These are phyloP conservation scores for Barnettozyma salicaria DNA, from an alignment of 805 yeast species.

Conservation along the genomic window DNA sequence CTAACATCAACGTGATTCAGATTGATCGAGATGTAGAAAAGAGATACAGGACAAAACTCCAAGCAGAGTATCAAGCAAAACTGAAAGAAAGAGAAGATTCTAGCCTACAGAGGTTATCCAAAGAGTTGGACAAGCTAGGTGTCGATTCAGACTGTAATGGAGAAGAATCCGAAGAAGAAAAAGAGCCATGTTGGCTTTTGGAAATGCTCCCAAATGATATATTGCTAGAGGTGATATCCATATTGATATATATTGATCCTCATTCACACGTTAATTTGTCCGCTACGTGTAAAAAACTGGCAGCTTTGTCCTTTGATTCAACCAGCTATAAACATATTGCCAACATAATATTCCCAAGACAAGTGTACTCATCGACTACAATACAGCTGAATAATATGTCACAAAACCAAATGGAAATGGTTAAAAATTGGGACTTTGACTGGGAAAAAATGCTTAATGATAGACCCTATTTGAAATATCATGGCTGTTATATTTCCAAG, in stretches of 20 bases:
- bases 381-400: slow-evolving; percentile 33
- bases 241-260: slow-evolving; percentile 42
- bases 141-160: background rate
- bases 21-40: slow-evolving; percentile 53
- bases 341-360: slow-evolving; percentile 45
- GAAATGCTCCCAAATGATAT: slow-evolving; percentile 53
- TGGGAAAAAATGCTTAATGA: slow-evolving; percentile 34
- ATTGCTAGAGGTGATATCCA: slow-evolving; percentile 43
- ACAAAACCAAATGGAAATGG: slow-evolving; percentile 31
- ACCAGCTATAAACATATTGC: slow-evolving; percentile 47
- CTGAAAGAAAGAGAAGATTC: slow-evolving; percentile 12
- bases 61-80: slow-evolving; percentile 35
- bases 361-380: slow-evolving; percentile 43
- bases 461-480: slow-evolving; percentile 73
- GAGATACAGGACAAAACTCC: slow-evolving; percentile 52
- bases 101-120: slow-evolving; percentile 2
- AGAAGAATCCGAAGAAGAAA: slow-evolving; percentile 22
- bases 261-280: slow-evolving; percentile 63
- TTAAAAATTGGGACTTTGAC: slow-evolving; percentile 36
- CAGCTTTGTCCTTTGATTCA: slow-evolving; percentile 51
- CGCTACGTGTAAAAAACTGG: slow-evolving; percentile 50
- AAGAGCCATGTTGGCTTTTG: slow-evolving; percentile 36
- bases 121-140: slow-evolving; percentile 6
- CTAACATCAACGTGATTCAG: too few species aligned
- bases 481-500: slow-evolving; percentile 81